Conservation (phyloP, 257 asterid genomes). For the Echium plantagineum region DNA sequence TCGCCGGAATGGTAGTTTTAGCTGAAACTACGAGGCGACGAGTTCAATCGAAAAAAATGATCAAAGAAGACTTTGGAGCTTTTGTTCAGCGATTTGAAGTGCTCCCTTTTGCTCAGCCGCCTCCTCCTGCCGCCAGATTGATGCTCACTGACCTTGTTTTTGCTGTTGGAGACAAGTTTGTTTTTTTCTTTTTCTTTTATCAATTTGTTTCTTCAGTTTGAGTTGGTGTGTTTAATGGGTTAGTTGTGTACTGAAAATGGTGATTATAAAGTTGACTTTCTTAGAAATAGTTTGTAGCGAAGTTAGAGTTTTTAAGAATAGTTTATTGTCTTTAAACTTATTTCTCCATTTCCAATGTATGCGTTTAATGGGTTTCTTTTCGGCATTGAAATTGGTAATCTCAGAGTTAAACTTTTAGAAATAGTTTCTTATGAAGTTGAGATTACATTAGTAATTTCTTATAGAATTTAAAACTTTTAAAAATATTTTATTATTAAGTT, state of each 20-base stretch:
- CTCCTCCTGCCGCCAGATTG: conserved; percentile 90
- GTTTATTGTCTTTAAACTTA: too few relatives aligned
- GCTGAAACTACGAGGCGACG: conserved; percentile 77
- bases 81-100: conserved; percentile 62
- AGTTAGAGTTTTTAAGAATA: neutral
- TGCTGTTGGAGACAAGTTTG: conserved; percentile 76
- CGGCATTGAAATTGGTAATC: too few relatives aligned
- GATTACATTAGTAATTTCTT: too few relatives aligned
- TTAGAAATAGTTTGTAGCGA: neutral
- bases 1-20: conserved; percentile 73
- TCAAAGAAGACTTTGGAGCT: conserved; percentile 77
- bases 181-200: neutral
- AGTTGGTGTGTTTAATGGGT: too few relatives aligned
- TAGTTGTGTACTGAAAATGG: neutral
- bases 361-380: too few relatives aligned
- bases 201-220: neutral
- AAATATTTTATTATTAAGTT: too few relatives aligned
- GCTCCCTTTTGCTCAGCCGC: conserved; percentile 75
- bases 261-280: too few relatives aligned
- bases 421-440: too few relatives aligned
- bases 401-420: too few relatives aligned
- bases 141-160: conserved; percentile 64
- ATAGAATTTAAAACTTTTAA: too few relatives aligned
- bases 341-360: too few relatives aligned
- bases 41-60: conserved; percentile 3